Base-by-base conservation (phyloP, 257 asterid species). In the Petrea volubilis region DNA sequence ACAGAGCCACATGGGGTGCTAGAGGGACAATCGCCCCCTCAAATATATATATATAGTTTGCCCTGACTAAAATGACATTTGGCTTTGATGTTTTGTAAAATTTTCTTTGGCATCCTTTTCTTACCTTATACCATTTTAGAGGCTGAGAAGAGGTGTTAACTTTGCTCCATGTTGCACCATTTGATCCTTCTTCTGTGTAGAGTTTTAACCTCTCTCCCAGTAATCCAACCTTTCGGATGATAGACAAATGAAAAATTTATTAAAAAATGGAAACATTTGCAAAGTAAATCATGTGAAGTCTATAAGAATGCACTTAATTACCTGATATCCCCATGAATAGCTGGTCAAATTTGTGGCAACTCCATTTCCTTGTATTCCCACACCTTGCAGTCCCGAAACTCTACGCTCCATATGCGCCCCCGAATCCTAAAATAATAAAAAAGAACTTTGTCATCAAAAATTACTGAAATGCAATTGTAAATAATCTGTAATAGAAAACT, bases 121-220 rank as follows among this genome's bases (percentile, higher is more conserved):
- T 79, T 80, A 90, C 98, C 96, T 90, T 91, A 52, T 89, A 93
- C 98, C 98, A 93, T 68, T 85, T 91, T 52, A 93, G 89, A 28
- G 88, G 83, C 79, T 78, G 87, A 55, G 85, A 59, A 34, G 86
- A 74, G 17, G 83, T 69, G 69, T 44, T 58, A 25, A 77, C 71
- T 10, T 53, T 68, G 72, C 55, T 78, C 98, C 98, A 93, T 49
- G 74, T 47, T 68, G 41, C 84, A 0, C 28, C 15, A 27, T 18
- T 72, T 38, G 92, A 74, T 75, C 83, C 87, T 77, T 83, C 82
- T 15, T 51, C 78, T 57, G 85, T 71, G 82, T 83, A 87, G 69
- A 90, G 7, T 50, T 76, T 79, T 33, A 80, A 64, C 76, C 58
- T 86, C 83, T 90, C 96, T 47, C 98, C 98, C 20, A 72, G 62